Conservation (phyloP, 805 yeast species). For the Saccharomycodes ludwigii region DNA sequence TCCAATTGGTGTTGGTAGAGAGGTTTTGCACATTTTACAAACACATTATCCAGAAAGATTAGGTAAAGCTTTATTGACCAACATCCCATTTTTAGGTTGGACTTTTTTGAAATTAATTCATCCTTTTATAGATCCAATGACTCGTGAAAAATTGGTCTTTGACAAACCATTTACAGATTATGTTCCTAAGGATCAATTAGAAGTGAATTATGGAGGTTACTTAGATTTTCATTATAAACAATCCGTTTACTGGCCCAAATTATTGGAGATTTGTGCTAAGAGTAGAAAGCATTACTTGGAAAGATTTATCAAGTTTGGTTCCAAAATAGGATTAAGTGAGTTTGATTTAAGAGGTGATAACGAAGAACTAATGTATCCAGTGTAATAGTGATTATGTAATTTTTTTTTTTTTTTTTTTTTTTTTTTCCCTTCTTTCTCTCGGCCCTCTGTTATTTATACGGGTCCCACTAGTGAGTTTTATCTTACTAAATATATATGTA, state of each 20-base stretch:
- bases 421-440: no score
- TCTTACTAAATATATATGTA: constrained; percentile 4
- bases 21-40: constrained; percentile 85
- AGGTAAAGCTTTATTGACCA: constrained; percentile 83
- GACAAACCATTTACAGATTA: constrained; percentile 80
- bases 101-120: constrained; percentile 81
- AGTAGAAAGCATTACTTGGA: constrained; percentile 53
- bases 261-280: constrained; percentile 46
- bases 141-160: constrained; percentile 85
- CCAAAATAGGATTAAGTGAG: constrained; percentile 68
- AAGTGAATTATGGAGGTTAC: constrained; percentile 71
- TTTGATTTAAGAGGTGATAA: constrained; percentile 50
- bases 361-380: constrained; percentile 19
- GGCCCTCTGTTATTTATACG: no score
- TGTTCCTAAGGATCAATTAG: constrained; percentile 74
- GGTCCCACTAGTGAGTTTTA: no score
- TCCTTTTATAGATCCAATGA: constrained; percentile 93
- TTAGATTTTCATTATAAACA: constrained; percentile 80
- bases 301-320: constrained; percentile 63
- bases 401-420: no score
- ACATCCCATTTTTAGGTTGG: constrained; percentile 91
- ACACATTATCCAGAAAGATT: constrained; percentile 96
- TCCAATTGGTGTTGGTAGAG: constrained; percentile 79
- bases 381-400: constrained; percentile 4
- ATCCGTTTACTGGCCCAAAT: constrained; percentile 61